Base-by-base conservation (phyloP, 805 yeast species). In the Metschnikowia noctiluminum region DNA sequence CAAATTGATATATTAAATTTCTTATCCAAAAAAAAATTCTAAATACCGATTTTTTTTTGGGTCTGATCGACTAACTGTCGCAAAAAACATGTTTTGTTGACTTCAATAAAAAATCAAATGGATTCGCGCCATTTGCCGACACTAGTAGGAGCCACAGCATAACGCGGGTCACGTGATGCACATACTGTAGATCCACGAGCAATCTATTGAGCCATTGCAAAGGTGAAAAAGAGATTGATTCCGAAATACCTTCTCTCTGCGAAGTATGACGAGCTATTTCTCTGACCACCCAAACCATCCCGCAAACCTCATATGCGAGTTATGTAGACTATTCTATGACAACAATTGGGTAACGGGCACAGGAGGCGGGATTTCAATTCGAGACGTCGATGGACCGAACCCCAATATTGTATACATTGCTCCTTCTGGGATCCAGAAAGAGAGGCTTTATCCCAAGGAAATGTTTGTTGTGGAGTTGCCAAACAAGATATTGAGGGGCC, bases 391-490 rank as follows among this genome's bases (percentile, higher is more conserved):
- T 2, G 77, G 75, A 1, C 43, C 38, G 11, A 68, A 70, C 47
- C 71, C 71, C 14, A 74, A 81, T 51, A 59, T 70, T 16, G 80
- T 88, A 14, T 91, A 78, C 64, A 77, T 91, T 37, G 95, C 97
- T 0, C 97, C 98, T 5, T 87, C 96, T n/a, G 97, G 97, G 1
- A 96, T 91, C 8, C 97, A 91, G 63, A 91, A 91, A 69, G 98
- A 91, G 64, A 74, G 90, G 51, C 84, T 91, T 81, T 68, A 76
- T 37, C 96, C 96, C 4, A 76, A 78, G 53, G 89, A 92, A 62
- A 77, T 91, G 81, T 89, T 89, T 64, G 89, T 89, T 12, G 81
- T 83, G 70, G 82, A 83, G 51, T 64, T 73, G n/a, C 70, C 75
- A 4, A 73, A 78, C 7, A 73, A 76, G 40, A 80, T 84, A 50